Base-by-base conservation (phyloP, 148 eudicot genomes). In the Bassia scoparia region DNA sequence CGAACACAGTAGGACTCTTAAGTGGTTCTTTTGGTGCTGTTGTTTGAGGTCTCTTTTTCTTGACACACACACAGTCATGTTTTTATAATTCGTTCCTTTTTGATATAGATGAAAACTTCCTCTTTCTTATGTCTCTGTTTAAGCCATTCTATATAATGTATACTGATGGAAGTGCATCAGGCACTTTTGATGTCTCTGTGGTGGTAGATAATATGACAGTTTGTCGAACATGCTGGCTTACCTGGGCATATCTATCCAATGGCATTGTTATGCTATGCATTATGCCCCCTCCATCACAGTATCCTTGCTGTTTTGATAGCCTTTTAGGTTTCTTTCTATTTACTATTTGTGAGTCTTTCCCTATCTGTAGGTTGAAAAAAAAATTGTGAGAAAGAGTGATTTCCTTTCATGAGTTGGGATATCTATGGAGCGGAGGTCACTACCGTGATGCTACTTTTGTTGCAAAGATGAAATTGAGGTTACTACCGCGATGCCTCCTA, bases 141-240 rank as follows among this genome's bases (percentile, higher is more conserved):
- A 24, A 23, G 67, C 11, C 56, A 26, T 74, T 6, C 8, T 50
- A 73, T 81, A 71, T 73, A 38, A 74, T 70, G 52, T n/a, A 70
- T 79, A 82, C 85, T 86, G 64, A 82, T 78, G 30, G 74, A 75
- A 67, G 76, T 69, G 78, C 66, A 75, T 71, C 89, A 95, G 99
- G 97, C 96, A 81, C 88, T 73, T 95, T 95, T 84, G 99, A 95
- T 79, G 74, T 88, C 66, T 66, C 92, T 79, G 50, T 94, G 68
- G n/a, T n/a, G n/a, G 91, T 84, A 86, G 97, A 88, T 76, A 95
- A 88, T 78, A 95, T 95, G 97, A 86, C 92, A 84, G 84, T 96
- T 95, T 62, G 80, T 85, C 23, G 89, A 86, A 79, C 88, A 86
- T 88, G 85, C 97, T 79, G 96, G 93, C 70, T 83, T 84, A 80